These are phyloP conservation scores for Endotrypanum monterogeii DNA, from an alignment of 208 protist genomes.

Conservation along the genomic window DNA sequence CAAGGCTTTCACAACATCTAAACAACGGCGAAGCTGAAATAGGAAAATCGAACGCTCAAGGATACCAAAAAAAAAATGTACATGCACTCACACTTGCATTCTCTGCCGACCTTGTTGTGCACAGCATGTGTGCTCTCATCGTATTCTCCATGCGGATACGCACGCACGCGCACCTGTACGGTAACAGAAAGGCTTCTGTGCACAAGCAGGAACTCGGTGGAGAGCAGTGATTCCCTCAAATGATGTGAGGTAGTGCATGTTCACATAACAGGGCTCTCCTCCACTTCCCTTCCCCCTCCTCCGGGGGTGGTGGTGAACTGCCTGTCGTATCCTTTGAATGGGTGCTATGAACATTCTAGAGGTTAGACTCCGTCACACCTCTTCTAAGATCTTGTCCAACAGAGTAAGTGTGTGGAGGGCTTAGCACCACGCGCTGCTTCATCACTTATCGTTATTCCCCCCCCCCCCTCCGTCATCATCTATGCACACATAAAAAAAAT, in stretches of 20 bases:
- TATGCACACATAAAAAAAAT: background rate
- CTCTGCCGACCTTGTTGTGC: background rate
- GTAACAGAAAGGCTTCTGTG: background rate
- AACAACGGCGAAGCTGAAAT: background rate
- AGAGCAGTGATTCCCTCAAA: too few species aligned
- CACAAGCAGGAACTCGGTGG: background rate
- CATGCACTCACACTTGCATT: background rate
- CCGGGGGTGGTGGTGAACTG: too few species aligned
- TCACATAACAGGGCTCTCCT: too few species aligned
- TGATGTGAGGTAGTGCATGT: too few species aligned
- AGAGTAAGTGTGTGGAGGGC: too few species aligned
- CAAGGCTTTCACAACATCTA: background rate
- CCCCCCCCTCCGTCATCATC: background rate
- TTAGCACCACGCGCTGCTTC: too few species aligned
- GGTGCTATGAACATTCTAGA: too few species aligned
- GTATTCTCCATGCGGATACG: background rate
- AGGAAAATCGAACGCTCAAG: background rate
- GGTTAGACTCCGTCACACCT: too few species aligned
- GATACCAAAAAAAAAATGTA: too few species aligned
- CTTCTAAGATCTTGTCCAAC: too few species aligned
- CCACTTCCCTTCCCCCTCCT: too few species aligned
- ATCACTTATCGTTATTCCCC: background rate
- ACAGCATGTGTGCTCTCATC: background rate
- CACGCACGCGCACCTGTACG: conserved; percentile 7
- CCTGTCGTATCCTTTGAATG: too few species aligned